Conservation (phyloP, 1,284 basidiomycete genomes). For the Leccinum brunneo-olivaceum region DNA sequence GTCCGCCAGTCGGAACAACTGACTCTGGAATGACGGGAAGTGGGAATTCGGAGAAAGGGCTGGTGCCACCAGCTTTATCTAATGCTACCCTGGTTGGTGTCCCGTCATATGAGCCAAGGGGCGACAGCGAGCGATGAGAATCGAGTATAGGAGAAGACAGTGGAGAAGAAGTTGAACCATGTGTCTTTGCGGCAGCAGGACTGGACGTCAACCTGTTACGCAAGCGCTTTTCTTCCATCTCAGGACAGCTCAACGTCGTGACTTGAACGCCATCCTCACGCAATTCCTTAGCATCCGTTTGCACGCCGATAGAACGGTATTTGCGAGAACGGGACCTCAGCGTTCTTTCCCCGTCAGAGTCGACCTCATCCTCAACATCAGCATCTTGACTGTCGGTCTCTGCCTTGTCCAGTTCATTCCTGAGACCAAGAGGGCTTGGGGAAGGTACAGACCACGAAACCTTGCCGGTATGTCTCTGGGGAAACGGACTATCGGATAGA, state of each 20-base stretch:
- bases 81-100: neutral
- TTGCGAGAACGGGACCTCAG: conserved; percentile 12
- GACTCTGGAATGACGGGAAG: conserved; percentile 45
- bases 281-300: conserved; percentile 23
- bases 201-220: conserved; percentile 33
- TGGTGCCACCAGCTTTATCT: conserved; percentile 2
- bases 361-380: conserved; percentile 78
- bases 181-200: conserved; percentile 24
- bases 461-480: conserved; percentile 66
- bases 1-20: conserved; percentile 37
- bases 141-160: neutral
- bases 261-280: conserved; percentile 24
- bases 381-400: conserved; percentile 74
- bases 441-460: conserved; percentile 48
- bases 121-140: neutral
- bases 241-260: conserved; percentile 13
- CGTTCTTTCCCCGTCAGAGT: conserved; percentile 39
- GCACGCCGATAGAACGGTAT: conserved; percentile 30
- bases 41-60: conserved; percentile 1
- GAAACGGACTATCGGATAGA: conserved; percentile 79
- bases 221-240: conserved; percentile 12
- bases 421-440: conserved; percentile 40
- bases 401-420: conserved; percentile 43
- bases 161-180: conserved; percentile 16
- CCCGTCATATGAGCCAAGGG: neutral